phyloP scores from a whole-genome alignment of 2,329 filamentous ascomycete species.

The Exophiala viscosa region DNA sequence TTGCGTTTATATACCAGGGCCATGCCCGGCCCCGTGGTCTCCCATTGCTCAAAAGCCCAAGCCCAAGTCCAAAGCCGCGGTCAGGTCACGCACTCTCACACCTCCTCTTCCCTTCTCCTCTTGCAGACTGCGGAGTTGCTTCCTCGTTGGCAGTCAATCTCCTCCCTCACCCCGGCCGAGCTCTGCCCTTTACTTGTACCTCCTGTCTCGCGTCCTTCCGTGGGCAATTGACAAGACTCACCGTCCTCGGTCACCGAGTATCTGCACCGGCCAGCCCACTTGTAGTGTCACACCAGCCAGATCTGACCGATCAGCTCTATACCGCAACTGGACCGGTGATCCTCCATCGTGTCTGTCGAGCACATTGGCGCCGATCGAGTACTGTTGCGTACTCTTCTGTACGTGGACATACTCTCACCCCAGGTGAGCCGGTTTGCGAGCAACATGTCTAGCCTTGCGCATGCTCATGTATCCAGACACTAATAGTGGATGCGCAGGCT shows the following conservation, averaged over 20 bases:
- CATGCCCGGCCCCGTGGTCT: neutral
- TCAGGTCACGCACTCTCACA: neutral
- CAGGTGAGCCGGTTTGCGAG: neutral
- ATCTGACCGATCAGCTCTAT: too few species aligned
- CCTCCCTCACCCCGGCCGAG: neutral
- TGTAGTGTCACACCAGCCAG: too few species aligned
- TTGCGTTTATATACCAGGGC: too few species aligned
- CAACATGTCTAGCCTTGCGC: neutral
- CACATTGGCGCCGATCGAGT: neutral
- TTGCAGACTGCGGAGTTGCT: neutral
- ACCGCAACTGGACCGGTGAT: too few species aligned
- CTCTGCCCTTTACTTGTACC: neutral
- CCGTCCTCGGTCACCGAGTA: neutral
- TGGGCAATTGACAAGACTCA: neutral
- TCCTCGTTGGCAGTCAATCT: neutral
- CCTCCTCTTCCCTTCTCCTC: neutral
- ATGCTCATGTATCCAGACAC: neutral
- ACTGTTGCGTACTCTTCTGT: neutral
- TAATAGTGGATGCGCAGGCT: neutral
- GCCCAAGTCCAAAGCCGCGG: neutral
- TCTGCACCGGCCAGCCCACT: neutral
- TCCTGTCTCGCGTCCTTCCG: neutral
- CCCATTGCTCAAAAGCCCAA: neutral
- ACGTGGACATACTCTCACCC: neutral
- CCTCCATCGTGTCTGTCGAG: too few species aligned